Evolutionary conservation across 345 rosid genomes (phyloP).

Genomic region (Excoecaria cochinchinensis): DNA sequence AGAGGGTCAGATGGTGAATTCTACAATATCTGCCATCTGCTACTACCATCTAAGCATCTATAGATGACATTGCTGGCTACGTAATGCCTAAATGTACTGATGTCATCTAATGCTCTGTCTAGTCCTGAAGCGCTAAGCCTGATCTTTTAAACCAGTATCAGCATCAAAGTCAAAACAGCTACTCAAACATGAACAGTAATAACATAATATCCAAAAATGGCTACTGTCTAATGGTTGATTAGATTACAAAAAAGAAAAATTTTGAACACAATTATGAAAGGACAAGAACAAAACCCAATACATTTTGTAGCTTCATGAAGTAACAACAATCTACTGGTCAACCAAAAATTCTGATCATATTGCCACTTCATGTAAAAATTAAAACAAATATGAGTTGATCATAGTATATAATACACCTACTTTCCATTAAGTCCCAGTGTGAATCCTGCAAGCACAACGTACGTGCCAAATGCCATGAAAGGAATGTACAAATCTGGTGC

Average conservation of each 20-base stretch:
- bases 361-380: neutral
- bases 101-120: neutral
- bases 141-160: neutral
- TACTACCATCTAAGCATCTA: neutral
- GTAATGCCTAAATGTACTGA: constrained; percentile 1
- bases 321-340: neutral
- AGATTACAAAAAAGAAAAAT: neutral
- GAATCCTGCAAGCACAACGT: constrained; percentile 84
- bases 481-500: constrained; percentile 96
- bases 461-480: constrained; percentile 91
- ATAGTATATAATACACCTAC: constrained; percentile 45
- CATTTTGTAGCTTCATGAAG: neutral
- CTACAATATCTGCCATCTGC: neutral
- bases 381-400: neutral
- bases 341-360: neutral
- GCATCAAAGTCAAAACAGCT: neutral
- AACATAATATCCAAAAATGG: neutral
- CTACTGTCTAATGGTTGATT: neutral
- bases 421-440: constrained; percentile 77
- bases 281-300: constrained; percentile 3
- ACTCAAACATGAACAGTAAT: neutral
- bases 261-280: neutral
- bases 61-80: neutral
- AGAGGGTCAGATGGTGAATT: no score
- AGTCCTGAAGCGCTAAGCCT: neutral